Conservation (phyloP, 164 flowering plant species). For the Warburgia ugandensis region DNA sequence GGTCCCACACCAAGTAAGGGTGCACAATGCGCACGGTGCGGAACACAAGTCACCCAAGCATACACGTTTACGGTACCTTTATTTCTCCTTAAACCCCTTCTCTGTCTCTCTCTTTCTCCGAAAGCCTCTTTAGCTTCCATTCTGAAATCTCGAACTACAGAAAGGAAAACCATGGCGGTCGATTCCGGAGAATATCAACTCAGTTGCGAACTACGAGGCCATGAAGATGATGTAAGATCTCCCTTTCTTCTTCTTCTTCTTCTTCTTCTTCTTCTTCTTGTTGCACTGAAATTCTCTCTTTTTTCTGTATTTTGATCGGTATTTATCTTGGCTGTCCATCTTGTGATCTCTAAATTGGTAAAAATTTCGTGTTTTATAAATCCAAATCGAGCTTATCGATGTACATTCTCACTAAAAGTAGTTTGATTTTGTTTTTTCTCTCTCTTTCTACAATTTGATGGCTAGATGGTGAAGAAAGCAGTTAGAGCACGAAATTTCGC, state of each 20-base stretch:
- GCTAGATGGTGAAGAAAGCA: not conserved
- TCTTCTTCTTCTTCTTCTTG: not conserved
- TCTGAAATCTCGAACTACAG: too few species aligned
- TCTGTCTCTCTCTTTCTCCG: too few species aligned
- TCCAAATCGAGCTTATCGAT: not conserved
- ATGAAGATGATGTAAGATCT: slow-evolving; percentile 55
- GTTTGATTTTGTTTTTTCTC: not conserved
- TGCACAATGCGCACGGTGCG: too few species aligned
- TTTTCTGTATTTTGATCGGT: too few species aligned
- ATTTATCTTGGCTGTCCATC: too few species aligned
- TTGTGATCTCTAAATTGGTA: too few species aligned
- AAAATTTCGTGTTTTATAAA: not conserved
- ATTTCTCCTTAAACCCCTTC: too few species aligned
- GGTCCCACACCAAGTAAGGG: too few species aligned
- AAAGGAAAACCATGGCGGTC: slow-evolving; percentile 58
- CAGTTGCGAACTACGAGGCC: slow-evolving; percentile 57
- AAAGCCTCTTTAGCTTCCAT: too few species aligned
- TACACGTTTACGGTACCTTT: too few species aligned
- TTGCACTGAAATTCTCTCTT: not conserved
- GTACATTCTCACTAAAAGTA: not conserved
- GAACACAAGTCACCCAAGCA: too few species aligned
- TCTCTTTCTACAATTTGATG: not conserved
- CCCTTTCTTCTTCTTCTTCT: not conserved
- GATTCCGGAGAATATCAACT: slow-evolving; percentile 38
- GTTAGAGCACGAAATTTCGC: too few species aligned